Evolutionary conservation across 2,329 filamentous ascomycete species (phyloP).

Genomic region (Albifimbria verrucaria): DNA sequence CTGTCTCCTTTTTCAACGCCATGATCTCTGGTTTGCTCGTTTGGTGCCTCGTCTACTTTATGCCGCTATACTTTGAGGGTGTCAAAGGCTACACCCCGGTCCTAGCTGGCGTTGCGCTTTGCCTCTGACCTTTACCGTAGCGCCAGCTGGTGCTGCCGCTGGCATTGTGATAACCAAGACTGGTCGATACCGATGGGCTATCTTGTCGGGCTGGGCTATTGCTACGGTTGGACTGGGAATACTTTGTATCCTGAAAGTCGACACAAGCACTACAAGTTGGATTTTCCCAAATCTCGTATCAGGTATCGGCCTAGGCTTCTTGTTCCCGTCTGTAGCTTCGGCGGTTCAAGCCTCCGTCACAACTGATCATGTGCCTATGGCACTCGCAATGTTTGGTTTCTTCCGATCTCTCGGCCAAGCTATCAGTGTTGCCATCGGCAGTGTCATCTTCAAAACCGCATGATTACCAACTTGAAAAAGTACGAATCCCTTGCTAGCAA

Average conservation of each 20-base stretch:
- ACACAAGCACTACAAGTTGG: background rate
- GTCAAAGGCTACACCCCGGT: background rate
- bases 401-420: background rate
- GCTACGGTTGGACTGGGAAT: background rate
- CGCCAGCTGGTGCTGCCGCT: background rate
- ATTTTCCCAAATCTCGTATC: background rate
- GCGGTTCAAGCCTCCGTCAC: background rate
- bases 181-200: background rate
- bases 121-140: background rate
- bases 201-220: background rate
- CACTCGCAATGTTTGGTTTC: background rate
- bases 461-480: no score
- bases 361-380: background rate
- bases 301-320: background rate
- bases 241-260: background rate
- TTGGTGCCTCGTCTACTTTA: background rate
- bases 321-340: background rate
- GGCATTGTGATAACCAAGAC: background rate
- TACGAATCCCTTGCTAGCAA: no score
- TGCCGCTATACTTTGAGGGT: background rate
- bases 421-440: background rate
- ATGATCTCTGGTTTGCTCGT: no score
- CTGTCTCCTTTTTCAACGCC: no score
- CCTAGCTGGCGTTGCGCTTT: background rate
- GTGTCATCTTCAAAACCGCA: background rate